Percentiles rank a stretch among this genome's conserved stretches.
These are phyloP conservation scores for Mercurialis annua DNA, from an alignment of 345 rosid species.

Conservation along the genomic window DNA sequence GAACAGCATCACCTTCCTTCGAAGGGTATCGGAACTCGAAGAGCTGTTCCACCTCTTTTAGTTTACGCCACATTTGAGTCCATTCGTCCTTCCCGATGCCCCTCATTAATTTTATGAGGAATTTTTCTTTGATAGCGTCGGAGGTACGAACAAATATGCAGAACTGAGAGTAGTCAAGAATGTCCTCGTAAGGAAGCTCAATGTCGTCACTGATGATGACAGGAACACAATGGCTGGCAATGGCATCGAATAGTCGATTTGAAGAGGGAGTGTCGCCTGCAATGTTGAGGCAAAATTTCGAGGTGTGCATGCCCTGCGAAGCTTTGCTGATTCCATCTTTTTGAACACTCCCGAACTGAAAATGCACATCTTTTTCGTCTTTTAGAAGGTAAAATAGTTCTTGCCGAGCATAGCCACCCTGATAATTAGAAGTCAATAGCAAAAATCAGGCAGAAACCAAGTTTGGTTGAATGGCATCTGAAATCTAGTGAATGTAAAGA, in stretches of 20 bases:
- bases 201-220: conserved; percentile 90
- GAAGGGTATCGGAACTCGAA: conserved; percentile 68
- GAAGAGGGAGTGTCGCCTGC: conserved; percentile 99
- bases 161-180: conserved; percentile 82
- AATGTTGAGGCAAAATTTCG: conserved; percentile 91
- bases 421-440: conserved; percentile 9
- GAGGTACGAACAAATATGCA: conserved; percentile 79
- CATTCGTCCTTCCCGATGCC: conserved; percentile 67
- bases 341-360: conserved; percentile 72
- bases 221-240: conserved; percentile 90
- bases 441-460: conserved; percentile 8
- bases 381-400: conserved; percentile 69
- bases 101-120: conserved; percentile 57
- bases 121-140: conserved; percentile 68
- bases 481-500: neutral
- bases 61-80: conserved; percentile 61
- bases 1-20: conserved; percentile 62
- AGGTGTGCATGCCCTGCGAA: conserved; percentile 69
- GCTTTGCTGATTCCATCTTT: conserved; percentile 68
- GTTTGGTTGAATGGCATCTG: neutral
- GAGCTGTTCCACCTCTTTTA: conserved; percentile 55
- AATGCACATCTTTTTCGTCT: conserved; percentile 82
- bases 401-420: conserved; percentile 90
- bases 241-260: conserved; percentile 93
- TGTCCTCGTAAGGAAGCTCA: conserved; percentile 89